Evolutionary conservation across 805 yeast genomes (phyloP).

Genomic region (Ogataea trehaloabstinens): DNA sequence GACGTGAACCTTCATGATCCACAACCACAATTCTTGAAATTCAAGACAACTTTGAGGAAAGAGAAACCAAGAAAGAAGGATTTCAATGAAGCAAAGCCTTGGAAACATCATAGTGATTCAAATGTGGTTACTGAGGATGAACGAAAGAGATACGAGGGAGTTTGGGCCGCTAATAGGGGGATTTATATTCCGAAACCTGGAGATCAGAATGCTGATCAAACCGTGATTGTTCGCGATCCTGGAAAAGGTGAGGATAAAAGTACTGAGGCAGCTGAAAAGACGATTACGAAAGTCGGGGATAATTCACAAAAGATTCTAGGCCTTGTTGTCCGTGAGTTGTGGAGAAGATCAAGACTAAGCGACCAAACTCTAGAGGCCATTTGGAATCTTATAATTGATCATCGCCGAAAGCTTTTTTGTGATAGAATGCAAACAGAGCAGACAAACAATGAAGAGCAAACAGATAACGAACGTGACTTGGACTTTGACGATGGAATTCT

Average conservation of each 20-base stretch:
- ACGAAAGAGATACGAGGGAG: conserved; percentile 85
- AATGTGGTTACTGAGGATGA: conserved; percentile 54
- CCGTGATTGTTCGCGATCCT: neutral
- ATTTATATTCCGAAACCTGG: conserved; percentile 37
- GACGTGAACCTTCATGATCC: conserved; percentile 1
- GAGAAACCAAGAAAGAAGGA: conserved; percentile 30
- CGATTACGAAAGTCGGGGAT: neutral
- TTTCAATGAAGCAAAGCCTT: conserved; percentile 88
- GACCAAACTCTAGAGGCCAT: conserved; percentile 57
- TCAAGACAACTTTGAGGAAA: conserved; percentile 53
- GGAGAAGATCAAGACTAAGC: conserved; percentile 77
- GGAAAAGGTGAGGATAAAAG: neutral
- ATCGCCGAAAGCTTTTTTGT: conserved; percentile 45
- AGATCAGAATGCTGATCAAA: conserved; percentile 8
- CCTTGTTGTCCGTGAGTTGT: conserved; percentile 69
- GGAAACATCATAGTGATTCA: conserved; percentile 80
- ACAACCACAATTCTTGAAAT: conserved; percentile 34
- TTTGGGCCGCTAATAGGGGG: conserved; percentile 90
- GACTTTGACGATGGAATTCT: conserved; percentile 74
- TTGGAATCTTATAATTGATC: conserved; percentile 68
- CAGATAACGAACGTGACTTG: conserved; percentile 44
- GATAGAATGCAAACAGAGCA: conserved; percentile 2
- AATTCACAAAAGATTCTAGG: conserved; percentile 43
- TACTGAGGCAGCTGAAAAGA: conserved; percentile 1
- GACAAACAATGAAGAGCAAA: conserved; percentile 1